These are phyloP conservation scores for Ogataea pignaliae DNA, from an alignment of 805 yeast genomes.

Conservation along the genomic window DNA sequence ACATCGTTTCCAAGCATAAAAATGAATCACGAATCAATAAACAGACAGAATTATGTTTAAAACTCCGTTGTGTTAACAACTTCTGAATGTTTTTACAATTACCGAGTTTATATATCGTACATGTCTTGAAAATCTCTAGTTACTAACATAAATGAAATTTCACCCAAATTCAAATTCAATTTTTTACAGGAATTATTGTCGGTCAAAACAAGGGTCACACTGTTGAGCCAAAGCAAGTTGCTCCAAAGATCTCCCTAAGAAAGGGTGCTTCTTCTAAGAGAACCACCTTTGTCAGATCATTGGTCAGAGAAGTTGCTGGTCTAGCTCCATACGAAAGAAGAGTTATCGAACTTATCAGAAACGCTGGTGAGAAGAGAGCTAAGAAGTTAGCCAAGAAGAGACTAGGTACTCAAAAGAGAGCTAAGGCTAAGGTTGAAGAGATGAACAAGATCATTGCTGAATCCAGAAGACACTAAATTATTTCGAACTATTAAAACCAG, in stretches of 20 bases:
- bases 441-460: conserved; percentile 94
- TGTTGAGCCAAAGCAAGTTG: conserved; percentile 78
- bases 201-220: conserved; percentile 99
- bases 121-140: background rate
- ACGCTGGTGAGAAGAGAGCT: conserved; percentile 99
- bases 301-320: conserved; percentile 97
- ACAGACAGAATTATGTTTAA: no score
- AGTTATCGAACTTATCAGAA: conserved; percentile 98
- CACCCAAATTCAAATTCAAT: background rate
- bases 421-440: conserved; percentile 99
- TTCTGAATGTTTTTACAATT: no score
- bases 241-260: conserved; percentile 89
- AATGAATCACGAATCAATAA: no score
- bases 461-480: conserved; percentile 82
- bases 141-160: conserved; percentile 10
- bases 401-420: conserved; percentile 99
- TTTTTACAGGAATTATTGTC: conserved; percentile 75
- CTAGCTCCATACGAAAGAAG: conserved; percentile 99
- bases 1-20: no score
- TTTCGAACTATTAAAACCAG: background rate
- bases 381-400: conserved; percentile 99
- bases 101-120: no score
- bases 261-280: conserved; percentile 96
- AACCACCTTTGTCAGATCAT: conserved; percentile 90
- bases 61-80: no score